Evolutionary conservation across 495 filamentous ascomycete genomes (phyloP), one percentile per base, ranked within the genome.

Genomic region (Penicillium longicatenatum): DNA sequence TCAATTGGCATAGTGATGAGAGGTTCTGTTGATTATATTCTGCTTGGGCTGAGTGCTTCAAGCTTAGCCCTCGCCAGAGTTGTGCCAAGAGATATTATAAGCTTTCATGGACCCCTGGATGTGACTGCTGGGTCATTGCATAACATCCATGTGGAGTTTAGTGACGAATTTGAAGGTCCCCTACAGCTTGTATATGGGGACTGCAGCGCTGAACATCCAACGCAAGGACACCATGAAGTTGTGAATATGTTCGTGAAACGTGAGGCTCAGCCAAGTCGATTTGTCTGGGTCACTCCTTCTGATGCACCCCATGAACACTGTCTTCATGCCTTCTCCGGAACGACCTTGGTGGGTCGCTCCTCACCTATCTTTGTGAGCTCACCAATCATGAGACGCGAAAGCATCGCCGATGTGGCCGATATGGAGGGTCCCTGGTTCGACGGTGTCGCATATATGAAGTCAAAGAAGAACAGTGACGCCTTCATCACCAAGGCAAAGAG

Each of bases 391-490:
- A 63, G 62, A 30, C 67, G 71, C 6, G 61, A 69, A 47, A 69
- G 59, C n/a, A 66, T 71, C 31, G 69, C 70, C 1, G 68, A 74
- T 47, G 68, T 72, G 22, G 68, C 71, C 12, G 87, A 90, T 61
- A 65, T 71, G n/a, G 73, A 70, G 67, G 87, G 87, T 0, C 84
- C 87, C 0, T 89, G 87, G 86, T 89, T 89, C 42, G 84, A 89
- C 60, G 86, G 87, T 6, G 84, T 90, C 16, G 79, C 78, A 30
- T 79, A 85, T 54, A 75, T 90, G 59, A 73, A 84, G 54, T 70
- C 74, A 22, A 84, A 82, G 60, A 71, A 84, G 31, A 73, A 80
- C 19, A 68, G 69, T n/a, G 65, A 75, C 6, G 72, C 82, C 2
- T 80, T 86, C 48, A 82, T 83, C 4, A 57, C 73, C 6, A 61